phyloP scores from a whole-genome alignment of 805 yeast species.

The Saccharomycopsis sp. region DNA sequence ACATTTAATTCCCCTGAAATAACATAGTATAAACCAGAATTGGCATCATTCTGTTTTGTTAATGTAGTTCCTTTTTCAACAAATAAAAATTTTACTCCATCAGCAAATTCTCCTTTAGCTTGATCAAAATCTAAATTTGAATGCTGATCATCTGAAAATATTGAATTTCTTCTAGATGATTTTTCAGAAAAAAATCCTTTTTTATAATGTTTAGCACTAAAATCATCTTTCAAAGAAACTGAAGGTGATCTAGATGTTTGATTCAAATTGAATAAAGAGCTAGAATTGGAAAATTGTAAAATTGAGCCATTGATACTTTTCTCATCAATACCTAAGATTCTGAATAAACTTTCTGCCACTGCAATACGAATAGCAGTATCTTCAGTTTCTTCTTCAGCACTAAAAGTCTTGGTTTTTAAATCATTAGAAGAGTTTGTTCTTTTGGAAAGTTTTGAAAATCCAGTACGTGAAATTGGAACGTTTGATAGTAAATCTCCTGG shows the following conservation, averaged over 20 bases:
- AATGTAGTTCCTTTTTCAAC: constrained; percentile 44
- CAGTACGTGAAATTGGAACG: constrained; percentile 51
- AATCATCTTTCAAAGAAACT: background rate
- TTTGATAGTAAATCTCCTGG: constrained; percentile 83
- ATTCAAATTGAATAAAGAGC: constrained; percentile 18
- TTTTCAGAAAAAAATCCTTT: background rate
- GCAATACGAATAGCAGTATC: constrained; percentile 55
- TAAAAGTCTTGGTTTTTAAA: constrained; percentile 23
- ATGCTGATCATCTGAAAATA: constrained; percentile 5
- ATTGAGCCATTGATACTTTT: constrained; percentile 23
- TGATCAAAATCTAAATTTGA: constrained; percentile 32
- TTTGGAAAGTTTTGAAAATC: background rate
- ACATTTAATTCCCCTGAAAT: constrained; percentile 72
- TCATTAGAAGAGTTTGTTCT: background rate
- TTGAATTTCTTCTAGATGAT: constrained; percentile 3
- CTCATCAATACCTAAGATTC: constrained; percentile 51
- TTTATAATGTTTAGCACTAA: no score
- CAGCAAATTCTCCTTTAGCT: constrained; percentile 49
- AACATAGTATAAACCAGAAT: constrained; percentile 71
- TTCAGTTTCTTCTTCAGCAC: constrained; percentile 62
- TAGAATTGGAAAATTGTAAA: constrained; percentile 15
- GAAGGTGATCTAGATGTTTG: background rate
- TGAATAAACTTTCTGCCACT: constrained; percentile 60
- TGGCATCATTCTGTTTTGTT: constrained; percentile 52
- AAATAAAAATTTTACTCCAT: constrained; percentile 44